Evolutionary conservation across 371 early-diverging fungal species (phyloP), one percentile per base, ranked within the genome.

Genomic region (Syncephalastrum racemosum): DNA sequence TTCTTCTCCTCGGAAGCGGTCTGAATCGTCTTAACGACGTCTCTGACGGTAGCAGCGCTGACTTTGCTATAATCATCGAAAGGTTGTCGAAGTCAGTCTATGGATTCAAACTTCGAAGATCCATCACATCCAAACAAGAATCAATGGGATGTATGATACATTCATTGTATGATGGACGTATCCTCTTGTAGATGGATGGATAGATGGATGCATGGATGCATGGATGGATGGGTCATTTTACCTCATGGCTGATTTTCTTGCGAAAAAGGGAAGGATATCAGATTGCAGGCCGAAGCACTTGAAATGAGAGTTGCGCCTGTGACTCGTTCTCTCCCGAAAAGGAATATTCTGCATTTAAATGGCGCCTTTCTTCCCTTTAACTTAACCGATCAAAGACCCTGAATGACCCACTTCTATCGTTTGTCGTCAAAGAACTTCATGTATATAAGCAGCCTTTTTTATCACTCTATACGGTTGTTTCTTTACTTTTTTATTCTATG

Each of bases 1-100:
- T 86, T 83, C 85, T 93, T 93, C 77, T 90, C 94, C 78, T 86
- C 84, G 68, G 94, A 84, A 72, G 72, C 87, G 54, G 73, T 65
- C 14, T 19, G 53, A 53, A 42, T 39, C 14, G 19, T 49, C 19
- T 49, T 23, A 49, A 49, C 22, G 18, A 19, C 19, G 14, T 49
- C 50, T 19, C 50, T 24, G 23, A 93, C 93, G 83, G 91, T 88
- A 70, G 90, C 72, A 73, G 90, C 90, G 73, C 84, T 86, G 70
- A 95, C 84, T 78, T 96, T 95, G 85, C 90, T 91, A 67, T 63
- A 42, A 16, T 14, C 20, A 41, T 7, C 41, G 23, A 20, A 43
- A 42, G 23, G 56, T 39, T 41, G 44, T 27, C 23, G 8, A 24
- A 16, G 27, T 55, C 31, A 46, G 10, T 14, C 16, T 27, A 39